Conservation (phyloP, 306 rosid genomes). For the Rubus parviflorus region DNA sequence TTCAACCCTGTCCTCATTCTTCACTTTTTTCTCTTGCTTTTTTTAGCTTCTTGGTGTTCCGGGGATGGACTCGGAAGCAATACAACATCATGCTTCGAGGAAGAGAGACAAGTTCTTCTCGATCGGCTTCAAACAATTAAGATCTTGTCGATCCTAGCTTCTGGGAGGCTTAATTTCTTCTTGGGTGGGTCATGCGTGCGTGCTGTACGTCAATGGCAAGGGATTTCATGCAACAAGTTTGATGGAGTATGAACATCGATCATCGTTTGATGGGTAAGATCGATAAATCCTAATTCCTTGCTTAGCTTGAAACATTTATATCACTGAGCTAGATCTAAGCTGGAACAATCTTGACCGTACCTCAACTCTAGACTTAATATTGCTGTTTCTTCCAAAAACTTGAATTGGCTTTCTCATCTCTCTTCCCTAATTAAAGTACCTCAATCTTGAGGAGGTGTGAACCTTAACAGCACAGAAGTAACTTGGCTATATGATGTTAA, state of each 20-base stretch:
- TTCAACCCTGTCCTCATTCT: too few relatives aligned
- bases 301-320: neutral
- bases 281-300: conserved; percentile 1
- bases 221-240: neutral
- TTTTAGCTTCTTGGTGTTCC: neutral
- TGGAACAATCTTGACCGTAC: too few relatives aligned
- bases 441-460: neutral
- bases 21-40: too few relatives aligned
- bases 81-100: neutral
- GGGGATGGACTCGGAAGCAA: neutral
- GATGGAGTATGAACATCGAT: neutral
- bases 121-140: neutral
- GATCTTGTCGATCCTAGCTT: neutral
- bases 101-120: neutral
- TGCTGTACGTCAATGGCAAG: neutral
- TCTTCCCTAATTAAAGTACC: neutral
- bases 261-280: neutral
- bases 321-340: neutral
- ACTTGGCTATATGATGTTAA: neutral
- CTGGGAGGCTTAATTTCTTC: neutral
- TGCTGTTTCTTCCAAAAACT: neutral
- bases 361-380: too few relatives aligned
- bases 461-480: neutral
- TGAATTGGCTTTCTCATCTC: conserved; percentile 3
- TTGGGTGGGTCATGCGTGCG: neutral